Conservation (phyloP, 257 asterid genomes). For the Anisodus acutangulus region DNA sequence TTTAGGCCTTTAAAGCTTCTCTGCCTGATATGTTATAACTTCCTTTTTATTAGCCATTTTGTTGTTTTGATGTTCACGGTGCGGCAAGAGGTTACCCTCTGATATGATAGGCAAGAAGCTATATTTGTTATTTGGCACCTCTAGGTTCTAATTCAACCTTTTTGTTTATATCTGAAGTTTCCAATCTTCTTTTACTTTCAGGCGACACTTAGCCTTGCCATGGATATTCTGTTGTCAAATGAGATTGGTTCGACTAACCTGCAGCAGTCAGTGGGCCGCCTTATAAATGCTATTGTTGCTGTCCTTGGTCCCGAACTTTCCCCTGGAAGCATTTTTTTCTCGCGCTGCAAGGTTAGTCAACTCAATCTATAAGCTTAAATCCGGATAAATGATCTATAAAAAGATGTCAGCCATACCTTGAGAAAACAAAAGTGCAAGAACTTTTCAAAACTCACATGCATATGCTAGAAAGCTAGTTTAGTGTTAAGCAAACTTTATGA, state of each 20-base stretch:
- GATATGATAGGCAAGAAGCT: constrained; percentile 3
- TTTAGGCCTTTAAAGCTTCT: background rate
- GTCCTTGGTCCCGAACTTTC: constrained; percentile 98
- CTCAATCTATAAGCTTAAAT: constrained; percentile 36
- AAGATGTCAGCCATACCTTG: background rate
- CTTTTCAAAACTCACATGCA: constrained; percentile 21
- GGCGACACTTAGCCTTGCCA: constrained; percentile 94
- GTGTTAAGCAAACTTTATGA: background rate
- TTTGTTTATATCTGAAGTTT: background rate
- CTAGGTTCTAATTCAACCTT: constrained; percentile 4
- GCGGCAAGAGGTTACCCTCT: constrained; percentile 7
- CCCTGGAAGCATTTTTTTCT: constrained; percentile 95
- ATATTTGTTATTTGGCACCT: constrained; percentile 18
- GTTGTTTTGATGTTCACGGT: background rate
- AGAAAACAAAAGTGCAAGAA: constrained; percentile 15
- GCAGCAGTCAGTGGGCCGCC: constrained; percentile 96
- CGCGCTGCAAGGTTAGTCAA: constrained; percentile 89
- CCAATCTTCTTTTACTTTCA: constrained; percentile 40
- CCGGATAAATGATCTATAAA: constrained; percentile 7
- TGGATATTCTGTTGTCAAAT: constrained; percentile 90
- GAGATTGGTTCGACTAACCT: constrained; percentile 92
- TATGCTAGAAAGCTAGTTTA: background rate
- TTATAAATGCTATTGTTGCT: constrained; percentile 94
- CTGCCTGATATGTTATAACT: background rate
- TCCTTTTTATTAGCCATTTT: background rate